Base-by-base conservation (phyloP, 495 filamentous ascomycete genomes). In the Tuber melanosporum region DNA sequence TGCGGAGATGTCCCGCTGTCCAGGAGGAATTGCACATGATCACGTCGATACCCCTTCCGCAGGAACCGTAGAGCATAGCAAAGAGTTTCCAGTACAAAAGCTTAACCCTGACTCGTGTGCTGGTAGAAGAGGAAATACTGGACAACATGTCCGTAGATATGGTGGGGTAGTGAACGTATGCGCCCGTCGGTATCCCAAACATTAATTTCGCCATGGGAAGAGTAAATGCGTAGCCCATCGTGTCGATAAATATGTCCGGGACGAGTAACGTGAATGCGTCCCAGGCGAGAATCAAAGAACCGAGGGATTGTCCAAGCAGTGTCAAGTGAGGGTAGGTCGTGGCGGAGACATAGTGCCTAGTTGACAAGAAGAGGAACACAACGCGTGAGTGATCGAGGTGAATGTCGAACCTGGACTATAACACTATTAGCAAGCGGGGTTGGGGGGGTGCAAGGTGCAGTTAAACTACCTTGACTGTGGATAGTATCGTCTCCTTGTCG, bases 141-240 rank as follows among this genome's bases (percentile, higher is more conserved):
- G 87, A 87, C 9, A 99, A 91, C 95, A 99, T 99, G 84, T 99
- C 96, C 46, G 95, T 99, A 8, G 94, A 97, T 71, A 99, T 99
- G 70, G 95, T 98, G 9, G 95, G 95, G 83, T 98, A 99, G 84
- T 99, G 95, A 3, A 99, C 94, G 82, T 99, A 99, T 20, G 95
- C 95, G 47, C 88, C 93, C 3, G 93, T 96, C 5, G 96, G 94
- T 32, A 98, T 89, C 1, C 88, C 91, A 85, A 99, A 98, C 36
- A 98, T 88, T 70, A 91, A 88, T 82, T 95, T 96, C 85, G 88
- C 91, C 19, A 97, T 85, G 7, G 92, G 93, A 17, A 97, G 87
- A 3, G 92, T 88, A 84, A 98, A 99, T 36, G 95, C 93, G 84
- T 98, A 98, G 79, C 95, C 95, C 94, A 98, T 97, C 9, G 95